These are phyloP conservation scores for Diaporthe velutina DNA, from an alignment of 2,329 filamentous ascomycete genomes.

Conservation along the genomic window DNA sequence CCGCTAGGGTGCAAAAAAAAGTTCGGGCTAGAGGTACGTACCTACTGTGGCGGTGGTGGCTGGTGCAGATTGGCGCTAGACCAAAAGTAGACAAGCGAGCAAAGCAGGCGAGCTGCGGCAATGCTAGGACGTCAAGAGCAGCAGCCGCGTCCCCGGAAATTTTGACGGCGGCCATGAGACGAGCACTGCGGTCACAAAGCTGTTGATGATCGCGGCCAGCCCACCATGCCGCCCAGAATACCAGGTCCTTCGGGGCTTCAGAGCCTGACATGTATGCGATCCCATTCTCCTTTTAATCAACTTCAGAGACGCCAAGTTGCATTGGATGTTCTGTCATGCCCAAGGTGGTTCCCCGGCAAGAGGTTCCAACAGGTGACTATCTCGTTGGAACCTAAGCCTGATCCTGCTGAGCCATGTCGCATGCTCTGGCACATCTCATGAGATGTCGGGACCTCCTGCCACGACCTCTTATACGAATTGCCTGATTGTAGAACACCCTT, in stretches of 20 bases:
- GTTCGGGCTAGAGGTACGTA: conserved; percentile 5
- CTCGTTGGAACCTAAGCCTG: background rate
- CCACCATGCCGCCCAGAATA: conserved; percentile 77
- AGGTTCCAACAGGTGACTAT: background rate
- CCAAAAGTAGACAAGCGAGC: background rate
- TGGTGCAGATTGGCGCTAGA: background rate
- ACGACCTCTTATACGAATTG: too few species aligned
- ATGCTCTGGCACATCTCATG: background rate
- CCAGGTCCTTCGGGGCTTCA: conserved; percentile 70
- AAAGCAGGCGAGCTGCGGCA: background rate
- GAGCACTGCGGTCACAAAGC: conserved; percentile 30
- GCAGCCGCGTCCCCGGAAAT: conserved; percentile 38
- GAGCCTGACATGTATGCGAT: conserved; percentile 69
- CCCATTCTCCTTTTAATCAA: conserved; percentile 14
- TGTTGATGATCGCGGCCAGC: conserved; percentile 35
- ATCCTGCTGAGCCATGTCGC: background rate
- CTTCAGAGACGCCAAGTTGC: conserved; percentile 43
- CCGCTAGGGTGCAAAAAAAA: conserved; percentile 30
- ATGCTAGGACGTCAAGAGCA: conserved; percentile 34
- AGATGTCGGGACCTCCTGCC: background rate
- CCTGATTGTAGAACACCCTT: conserved; percentile 33
- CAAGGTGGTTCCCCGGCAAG: background rate
- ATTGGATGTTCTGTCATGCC: background rate
- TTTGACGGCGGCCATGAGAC: conserved; percentile 39
- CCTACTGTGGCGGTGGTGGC: conserved; percentile 22